A percentile compares a stretch with the other conserved stretches of the same genome.
Evolutionary conservation across 306 rosid species (phyloP).

Genomic region (Trichosanthes truncata): DNA sequence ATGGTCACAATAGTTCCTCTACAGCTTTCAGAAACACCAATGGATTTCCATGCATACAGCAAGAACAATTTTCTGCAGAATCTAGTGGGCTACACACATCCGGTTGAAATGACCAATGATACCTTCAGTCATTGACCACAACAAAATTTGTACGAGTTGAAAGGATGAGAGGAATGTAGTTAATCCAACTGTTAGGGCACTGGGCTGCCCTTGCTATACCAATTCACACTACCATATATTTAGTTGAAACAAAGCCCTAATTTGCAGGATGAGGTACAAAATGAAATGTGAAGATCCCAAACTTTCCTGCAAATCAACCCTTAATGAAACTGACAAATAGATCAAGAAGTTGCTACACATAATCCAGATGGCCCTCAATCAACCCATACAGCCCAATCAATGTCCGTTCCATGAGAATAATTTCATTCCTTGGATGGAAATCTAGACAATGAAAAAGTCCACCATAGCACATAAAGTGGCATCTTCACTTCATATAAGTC

Average conservation of each 20-base stretch:
- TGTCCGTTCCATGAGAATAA: not conserved
- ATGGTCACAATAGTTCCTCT: not conserved
- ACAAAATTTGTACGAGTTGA: not conserved
- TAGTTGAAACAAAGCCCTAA: conserved; percentile 8
- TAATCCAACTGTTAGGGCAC: not conserved
- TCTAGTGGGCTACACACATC: not conserved
- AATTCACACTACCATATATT: conserved; percentile 4
- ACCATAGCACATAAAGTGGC: not conserved
- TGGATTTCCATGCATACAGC: not conserved
- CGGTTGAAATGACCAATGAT: not conserved
- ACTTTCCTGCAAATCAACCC: conserved; percentile 10
- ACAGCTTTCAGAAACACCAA: not conserved
- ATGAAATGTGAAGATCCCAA: conserved; percentile 17
- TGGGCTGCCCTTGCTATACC: not conserved
- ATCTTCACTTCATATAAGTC: not conserved
- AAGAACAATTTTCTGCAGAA: not conserved
- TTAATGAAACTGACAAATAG: conserved; percentile 9
- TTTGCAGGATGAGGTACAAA: conserved; percentile 11
- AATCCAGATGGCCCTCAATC: not conserved
- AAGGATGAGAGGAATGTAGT: not conserved
- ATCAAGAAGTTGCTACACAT: conserved; percentile 1
- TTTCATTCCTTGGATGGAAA: not conserved
- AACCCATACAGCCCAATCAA: not conserved
- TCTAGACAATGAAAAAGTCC: not conserved
- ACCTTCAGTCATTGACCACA: conserved; percentile 3